Percentiles rank a stretch among this genome's conserved stretches.
phyloP scores from a whole-genome alignment of 2,329 filamentous ascomycete species.

The Didymellaceae sp. region DNA sequence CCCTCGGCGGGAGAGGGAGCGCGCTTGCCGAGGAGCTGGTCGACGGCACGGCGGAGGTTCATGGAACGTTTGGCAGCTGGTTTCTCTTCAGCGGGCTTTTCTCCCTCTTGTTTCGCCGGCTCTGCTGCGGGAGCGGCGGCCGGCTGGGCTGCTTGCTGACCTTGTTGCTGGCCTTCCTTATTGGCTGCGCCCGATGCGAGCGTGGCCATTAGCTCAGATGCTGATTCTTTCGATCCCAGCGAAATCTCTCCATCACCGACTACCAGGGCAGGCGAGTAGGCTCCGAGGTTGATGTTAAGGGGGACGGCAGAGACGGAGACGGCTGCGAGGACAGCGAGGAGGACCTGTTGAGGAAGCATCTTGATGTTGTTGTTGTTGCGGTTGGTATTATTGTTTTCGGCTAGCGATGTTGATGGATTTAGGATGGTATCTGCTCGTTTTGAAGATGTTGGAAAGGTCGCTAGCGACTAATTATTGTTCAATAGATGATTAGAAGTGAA shows the following conservation, averaged over 20 bases:
- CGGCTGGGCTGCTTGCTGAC: conserved; percentile 27
- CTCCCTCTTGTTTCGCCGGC: conserved; percentile 25
- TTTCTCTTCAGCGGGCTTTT: conserved; percentile 35
- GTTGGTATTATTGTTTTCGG: conserved; percentile 9
- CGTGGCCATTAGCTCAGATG: conserved; percentile 53
- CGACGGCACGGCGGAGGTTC: conserved; percentile 37
- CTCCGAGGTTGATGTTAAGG: conserved; percentile 61
- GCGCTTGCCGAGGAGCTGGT: conserved; percentile 37
- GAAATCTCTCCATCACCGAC: conserved; percentile 62
- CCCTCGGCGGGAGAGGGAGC: conserved; percentile 26
- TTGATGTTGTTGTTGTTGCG: conserved; percentile 28
- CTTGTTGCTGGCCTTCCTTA: conserved; percentile 25
- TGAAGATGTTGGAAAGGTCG: conserved; percentile 32
- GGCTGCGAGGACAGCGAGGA: conserved; percentile 45
- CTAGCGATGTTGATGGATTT: too few relatives aligned
- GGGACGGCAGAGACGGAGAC: conserved; percentile 49
- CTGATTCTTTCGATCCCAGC: conserved; percentile 53
- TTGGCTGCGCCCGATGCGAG: conserved; percentile 51
- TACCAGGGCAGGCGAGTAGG: conserved; percentile 60
- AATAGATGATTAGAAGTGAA: conserved; percentile 42
- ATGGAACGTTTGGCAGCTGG: conserved; percentile 35
- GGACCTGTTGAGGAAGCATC: conserved; percentile 49
- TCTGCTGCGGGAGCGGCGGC: conserved; percentile 15
- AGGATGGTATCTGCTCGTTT: conserved; percentile 37
- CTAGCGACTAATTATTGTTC: conserved; percentile 40